Percentiles rank a stretch among this genome's conserved stretches.
Evolutionary conservation across 345 rosid genomes (phyloP).

Genomic region (Diplotaxis tenuifolia): DNA sequence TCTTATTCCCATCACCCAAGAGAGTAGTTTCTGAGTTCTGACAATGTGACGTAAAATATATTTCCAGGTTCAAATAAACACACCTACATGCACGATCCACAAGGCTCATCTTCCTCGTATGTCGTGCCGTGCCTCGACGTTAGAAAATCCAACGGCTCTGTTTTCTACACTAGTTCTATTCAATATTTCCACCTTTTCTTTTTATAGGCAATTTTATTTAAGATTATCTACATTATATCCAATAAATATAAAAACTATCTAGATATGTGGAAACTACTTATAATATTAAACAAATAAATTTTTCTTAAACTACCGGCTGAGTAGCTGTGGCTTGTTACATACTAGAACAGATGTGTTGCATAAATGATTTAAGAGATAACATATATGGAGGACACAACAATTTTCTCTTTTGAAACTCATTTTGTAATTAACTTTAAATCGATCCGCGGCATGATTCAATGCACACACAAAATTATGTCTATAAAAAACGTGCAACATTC

Average conservation of each 20-base stretch:
- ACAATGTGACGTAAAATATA: slow-evolving; percentile 5
- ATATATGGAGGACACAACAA: background rate
- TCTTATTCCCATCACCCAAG: background rate
- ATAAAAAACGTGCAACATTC: background rate
- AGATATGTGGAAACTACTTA: too few relatives aligned
- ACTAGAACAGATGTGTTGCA: background rate
- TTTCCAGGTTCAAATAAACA: background rate
- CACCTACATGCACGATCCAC: background rate
- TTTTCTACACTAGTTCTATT: background rate
- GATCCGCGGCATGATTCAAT: background rate
- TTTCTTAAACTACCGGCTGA: too few relatives aligned
- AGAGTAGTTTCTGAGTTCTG: slow-evolving; percentile 15
- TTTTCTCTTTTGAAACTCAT: background rate
- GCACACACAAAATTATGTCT: background rate
- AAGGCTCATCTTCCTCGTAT: slow-evolving; percentile 14
- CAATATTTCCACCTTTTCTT: too few relatives aligned
- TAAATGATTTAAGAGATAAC: background rate
- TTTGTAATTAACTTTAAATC: background rate
- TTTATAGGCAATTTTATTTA: too few relatives aligned
- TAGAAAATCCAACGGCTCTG: slow-evolving; percentile 9
- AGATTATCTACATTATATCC: background rate
- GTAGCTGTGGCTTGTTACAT: background rate
- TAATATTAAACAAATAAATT: too few relatives aligned
- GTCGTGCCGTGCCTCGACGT: slow-evolving; percentile 5
- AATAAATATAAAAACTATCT: too few relatives aligned